Conservation (phyloP, 345 rosid genomes). For the Gossypium rotundifolium region DNA sequence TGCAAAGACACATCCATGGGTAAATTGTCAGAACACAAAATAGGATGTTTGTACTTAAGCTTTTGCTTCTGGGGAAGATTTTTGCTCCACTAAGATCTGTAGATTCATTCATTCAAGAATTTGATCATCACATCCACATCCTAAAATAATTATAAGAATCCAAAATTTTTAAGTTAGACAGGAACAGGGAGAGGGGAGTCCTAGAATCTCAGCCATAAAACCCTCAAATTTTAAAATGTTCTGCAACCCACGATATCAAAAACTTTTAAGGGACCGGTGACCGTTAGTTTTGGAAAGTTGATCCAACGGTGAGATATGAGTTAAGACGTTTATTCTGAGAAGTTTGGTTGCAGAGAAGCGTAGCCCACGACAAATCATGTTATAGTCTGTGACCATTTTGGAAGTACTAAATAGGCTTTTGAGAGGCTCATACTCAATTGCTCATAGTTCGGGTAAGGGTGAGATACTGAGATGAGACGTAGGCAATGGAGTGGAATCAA, state of each 20-base stretch:
- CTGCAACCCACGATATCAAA: neutral
- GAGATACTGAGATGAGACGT: neutral
- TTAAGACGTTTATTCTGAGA: neutral
- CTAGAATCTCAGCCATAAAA: conserved; percentile 22
- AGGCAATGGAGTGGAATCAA: neutral
- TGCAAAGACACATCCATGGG: conserved; percentile 67
- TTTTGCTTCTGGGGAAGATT: neutral
- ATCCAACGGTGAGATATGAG: neutral
- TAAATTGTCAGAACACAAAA: neutral
- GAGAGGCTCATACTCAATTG: neutral
- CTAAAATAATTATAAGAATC: neutral
- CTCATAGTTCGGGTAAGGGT: neutral
- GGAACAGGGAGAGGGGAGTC: neutral
- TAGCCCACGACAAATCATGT: neutral
- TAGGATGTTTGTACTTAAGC: conserved; percentile 4
- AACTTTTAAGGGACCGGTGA: too few species aligned
- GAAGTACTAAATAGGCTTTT: neutral
- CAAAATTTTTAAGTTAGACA: neutral
- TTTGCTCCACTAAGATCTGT: neutral
- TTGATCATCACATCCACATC: conserved; percentile 16
- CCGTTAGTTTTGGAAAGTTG: too few species aligned
- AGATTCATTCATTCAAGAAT: conserved; percentile 7
- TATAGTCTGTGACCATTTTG: neutral
- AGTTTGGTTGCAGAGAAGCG: neutral
- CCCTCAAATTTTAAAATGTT: neutral